Evolutionary conservation across 768 basidiomycete species (phyloP).

Genomic region (Boletus rex-veris): DNA sequence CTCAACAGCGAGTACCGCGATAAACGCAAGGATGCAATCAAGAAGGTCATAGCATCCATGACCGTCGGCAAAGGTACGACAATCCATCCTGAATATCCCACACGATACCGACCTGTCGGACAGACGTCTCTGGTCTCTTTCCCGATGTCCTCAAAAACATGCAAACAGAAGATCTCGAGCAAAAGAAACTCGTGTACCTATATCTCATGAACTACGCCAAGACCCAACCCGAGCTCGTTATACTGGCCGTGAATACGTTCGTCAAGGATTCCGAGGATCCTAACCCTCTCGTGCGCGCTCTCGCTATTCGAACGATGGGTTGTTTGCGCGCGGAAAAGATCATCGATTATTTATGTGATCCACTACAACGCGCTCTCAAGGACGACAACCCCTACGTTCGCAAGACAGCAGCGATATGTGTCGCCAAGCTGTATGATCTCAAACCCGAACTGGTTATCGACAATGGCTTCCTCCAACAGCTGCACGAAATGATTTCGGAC

Average conservation of each 20-base stretch:
- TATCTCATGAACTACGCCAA: conserved; percentile 99
- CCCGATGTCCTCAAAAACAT: conserved; percentile 99
- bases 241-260: conserved; percentile 98
- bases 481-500: conserved; percentile 92
- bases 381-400: conserved; percentile 99
- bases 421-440: conserved; percentile 96
- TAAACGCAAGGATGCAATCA: conserved; percentile 97
- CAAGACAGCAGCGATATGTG: conserved; percentile 95
- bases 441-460: conserved; percentile 94
- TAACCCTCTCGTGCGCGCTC: conserved; percentile 93
- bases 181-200: conserved; percentile 99
- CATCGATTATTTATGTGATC: conserved; percentile 97
- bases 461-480: conserved; percentile 85
- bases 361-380: conserved; percentile 83
- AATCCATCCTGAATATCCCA: background rate
- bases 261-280: conserved; percentile 97
- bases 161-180: conserved; percentile 99
- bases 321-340: conserved; percentile 97
- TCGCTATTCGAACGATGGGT: conserved; percentile 98
- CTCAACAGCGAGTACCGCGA: conserved; percentile 96
- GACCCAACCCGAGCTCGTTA: conserved; percentile 97
- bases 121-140: conserved; percentile 91
- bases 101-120: conserved; percentile 3
- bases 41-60: conserved; percentile 96
- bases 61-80: conserved; percentile 92